Evolutionary conservation across 306 rosid genomes (phyloP).

Genomic region (Benincasa hispida): DNA sequence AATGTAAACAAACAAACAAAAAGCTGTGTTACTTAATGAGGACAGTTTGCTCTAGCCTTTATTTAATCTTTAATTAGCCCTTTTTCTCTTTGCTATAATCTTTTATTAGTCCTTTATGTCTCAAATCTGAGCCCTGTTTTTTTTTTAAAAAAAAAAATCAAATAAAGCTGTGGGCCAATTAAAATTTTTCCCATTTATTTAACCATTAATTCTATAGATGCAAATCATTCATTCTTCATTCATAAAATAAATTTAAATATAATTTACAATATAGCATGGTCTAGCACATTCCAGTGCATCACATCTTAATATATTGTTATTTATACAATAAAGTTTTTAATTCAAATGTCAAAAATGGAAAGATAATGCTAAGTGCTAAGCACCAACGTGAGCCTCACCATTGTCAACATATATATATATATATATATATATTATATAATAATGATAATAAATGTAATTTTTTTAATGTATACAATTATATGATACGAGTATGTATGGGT

Average conservation of each 20-base stretch:
- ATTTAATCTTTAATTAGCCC: background rate
- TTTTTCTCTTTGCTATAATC: background rate
- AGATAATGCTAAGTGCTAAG: background rate
- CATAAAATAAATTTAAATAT: background rate
- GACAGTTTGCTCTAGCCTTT: background rate
- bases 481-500: background rate
- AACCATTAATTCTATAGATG: background rate
- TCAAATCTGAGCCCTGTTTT: background rate
- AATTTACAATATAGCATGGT: background rate
- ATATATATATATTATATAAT: too few species aligned
- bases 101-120: background rate
- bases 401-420: background rate
- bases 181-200: background rate
- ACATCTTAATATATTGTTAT: background rate
- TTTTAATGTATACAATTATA: background rate
- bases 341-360: constrained; percentile 4
- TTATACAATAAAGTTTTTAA: background rate
- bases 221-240: background rate
- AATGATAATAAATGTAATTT: background rate
- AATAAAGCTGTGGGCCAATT: background rate
- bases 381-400: constrained; percentile 7
- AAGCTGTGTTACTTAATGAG: background rate
- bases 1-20: background rate
- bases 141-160: background rate
- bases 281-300: constrained; percentile 4